Conservation (phyloP, 306 rosid species). For the Inga oerstediana region DNA sequence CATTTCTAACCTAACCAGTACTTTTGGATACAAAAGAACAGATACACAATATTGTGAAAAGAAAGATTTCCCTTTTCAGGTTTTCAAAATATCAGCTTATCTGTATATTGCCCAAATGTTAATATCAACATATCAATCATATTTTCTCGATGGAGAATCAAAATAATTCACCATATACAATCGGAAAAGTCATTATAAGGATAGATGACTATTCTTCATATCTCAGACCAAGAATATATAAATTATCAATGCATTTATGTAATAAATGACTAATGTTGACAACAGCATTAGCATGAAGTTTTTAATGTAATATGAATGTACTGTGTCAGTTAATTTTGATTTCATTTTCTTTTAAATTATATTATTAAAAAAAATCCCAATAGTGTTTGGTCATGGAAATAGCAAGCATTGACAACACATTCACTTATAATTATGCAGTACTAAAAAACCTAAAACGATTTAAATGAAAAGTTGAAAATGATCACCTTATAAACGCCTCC, state of each 20-base stretch:
- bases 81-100: neutral
- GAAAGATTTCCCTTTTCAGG: neutral
- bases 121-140: neutral
- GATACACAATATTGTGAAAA: neutral
- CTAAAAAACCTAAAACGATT: neutral
- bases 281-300: neutral
- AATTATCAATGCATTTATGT: too few relatives aligned
- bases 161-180: neutral
- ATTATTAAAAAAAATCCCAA: neutral
- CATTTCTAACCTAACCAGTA: neutral
- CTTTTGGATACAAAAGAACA: neutral
- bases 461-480: conserved; percentile 3
- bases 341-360: neutral
- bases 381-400: neutral
- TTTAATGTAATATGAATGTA: neutral
- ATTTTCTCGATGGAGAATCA: neutral
- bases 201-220: neutral
- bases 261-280: neutral
- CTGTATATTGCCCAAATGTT: neutral
- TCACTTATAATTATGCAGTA: neutral
- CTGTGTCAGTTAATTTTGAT: neutral
- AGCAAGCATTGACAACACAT: conserved; percentile 25
- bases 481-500: conserved; percentile 82
- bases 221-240: neutral
- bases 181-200: too few relatives aligned